phyloP scores from a whole-genome alignment of 352 stramenopile genomes.

The Thalassiosira livingstoniorum region DNA sequence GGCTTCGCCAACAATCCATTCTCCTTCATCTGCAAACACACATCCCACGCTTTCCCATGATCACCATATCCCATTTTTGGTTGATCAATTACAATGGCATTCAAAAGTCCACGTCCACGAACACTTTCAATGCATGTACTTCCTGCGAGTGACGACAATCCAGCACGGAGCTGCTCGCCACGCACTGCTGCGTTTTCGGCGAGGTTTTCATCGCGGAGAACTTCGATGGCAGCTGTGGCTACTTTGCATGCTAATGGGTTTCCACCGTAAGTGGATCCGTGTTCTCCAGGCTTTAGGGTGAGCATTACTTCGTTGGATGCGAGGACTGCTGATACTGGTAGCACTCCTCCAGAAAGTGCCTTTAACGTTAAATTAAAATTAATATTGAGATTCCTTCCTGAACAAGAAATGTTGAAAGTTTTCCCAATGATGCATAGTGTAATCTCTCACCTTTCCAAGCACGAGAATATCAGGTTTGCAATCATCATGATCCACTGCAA shows the following conservation, averaged over 20 bases:
- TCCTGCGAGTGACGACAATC: slow-evolving; percentile 85
- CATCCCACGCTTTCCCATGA: slow-evolving; percentile 90
- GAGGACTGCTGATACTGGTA: slow-evolving; percentile 97
- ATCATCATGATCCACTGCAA: slow-evolving; percentile 95
- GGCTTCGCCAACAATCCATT: slow-evolving; percentile 98
- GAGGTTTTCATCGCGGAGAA: slow-evolving; percentile 96
- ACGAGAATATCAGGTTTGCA: slow-evolving; percentile 99
- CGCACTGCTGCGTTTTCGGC: slow-evolving; percentile 93
- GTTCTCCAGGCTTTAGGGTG: slow-evolving; percentile 96
- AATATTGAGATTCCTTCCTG: too few relatives aligned
- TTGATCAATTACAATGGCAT: slow-evolving; percentile 97
- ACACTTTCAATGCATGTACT: slow-evolving; percentile 85
- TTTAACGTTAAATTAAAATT: too few relatives aligned
- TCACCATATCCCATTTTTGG: slow-evolving; percentile 87
- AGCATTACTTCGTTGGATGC: slow-evolving; percentile 97
- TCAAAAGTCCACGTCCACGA: slow-evolving; percentile 95
- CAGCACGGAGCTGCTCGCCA: slow-evolving; percentile 92
- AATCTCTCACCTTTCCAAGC: slow-evolving; percentile 90
- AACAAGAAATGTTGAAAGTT: too few relatives aligned
- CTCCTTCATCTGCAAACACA: slow-evolving; percentile 95
- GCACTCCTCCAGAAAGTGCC: slow-evolving; percentile 95
- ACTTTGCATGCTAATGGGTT: slow-evolving; percentile 97
- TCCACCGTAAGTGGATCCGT: slow-evolving; percentile 97
- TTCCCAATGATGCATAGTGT: too few relatives aligned
- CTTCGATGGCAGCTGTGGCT: slow-evolving; percentile 95